Evolutionary conservation across 805 yeast genomes (phyloP), one percentile per base, ranked within the genome.

Genomic region (Pichia scutulata): DNA sequence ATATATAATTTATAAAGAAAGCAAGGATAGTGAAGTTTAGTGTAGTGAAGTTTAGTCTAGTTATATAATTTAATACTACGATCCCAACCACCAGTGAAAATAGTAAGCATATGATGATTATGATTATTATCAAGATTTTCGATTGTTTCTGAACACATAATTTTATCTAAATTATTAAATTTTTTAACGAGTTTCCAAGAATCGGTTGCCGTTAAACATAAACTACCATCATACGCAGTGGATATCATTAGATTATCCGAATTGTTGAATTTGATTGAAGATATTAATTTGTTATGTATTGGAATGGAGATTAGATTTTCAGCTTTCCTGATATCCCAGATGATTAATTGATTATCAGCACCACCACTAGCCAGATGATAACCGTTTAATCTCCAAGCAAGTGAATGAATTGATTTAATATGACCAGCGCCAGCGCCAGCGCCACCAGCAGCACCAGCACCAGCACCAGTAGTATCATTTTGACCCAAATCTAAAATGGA

Each of bases 11-110:
- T 55, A 21, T 55, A 43, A 48, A 24, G n/a, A 18, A 24, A 8
- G 21, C n/a, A n/a, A n/a, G n/a, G n/a, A n/a, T n/a, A n/a, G n/a
- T n/a, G n/a, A n/a, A n/a, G n/a, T n/a, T n/a, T n/a, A n/a, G n/a
- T n/a, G n/a, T n/a, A n/a, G n/a, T n/a, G n/a, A n/a, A n/a, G n/a
- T n/a, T n/a, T n/a, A n/a, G n/a, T n/a, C 6, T 22, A n/a, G 43
- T 51, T 54, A 45, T 61, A 67, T 50, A 86, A 48, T 60, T 85
- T 86, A 3, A 89, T 73, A 7, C 86, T 73, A 49, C 93, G 74
- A 62, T 89, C 96, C 96, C 96, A 89, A 21, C 96, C 90, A 45
- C 87, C 76, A 43, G 84, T 77, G 1, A 78, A 74, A 1, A 89
- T 66, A 33, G 52, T 60, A 8, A 67, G 57, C n/a, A n/a, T n/a